Evolutionary conservation across 495 filamentous ascomycete species (phyloP).

Genomic region (Daldinia concentrica): DNA sequence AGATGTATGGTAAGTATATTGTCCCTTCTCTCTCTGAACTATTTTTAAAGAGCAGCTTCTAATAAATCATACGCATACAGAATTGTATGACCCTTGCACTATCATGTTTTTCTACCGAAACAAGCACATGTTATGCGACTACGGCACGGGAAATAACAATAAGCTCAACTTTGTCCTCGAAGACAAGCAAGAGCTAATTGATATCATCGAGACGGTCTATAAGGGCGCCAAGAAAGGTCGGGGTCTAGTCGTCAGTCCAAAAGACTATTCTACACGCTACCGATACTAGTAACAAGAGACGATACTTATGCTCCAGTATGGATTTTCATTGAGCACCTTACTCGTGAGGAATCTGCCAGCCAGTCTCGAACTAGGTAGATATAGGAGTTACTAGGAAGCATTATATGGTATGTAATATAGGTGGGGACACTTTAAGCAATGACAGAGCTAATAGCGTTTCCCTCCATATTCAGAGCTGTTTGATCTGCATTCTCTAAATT

Average conservation of each 20-base stretch:
- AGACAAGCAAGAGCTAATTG: slow-evolving; percentile 98
- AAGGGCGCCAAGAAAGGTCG: slow-evolving; percentile 96
- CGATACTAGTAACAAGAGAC: slow-evolving; percentile 65
- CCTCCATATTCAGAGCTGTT: slow-evolving; percentile 4
- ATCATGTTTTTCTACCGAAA: slow-evolving; percentile 97
- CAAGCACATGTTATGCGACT: slow-evolving; percentile 99
- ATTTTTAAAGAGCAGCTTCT: neutral
- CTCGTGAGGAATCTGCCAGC: neutral
- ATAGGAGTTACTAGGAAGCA: slow-evolving; percentile 8
- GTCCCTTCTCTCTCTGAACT: neutral
- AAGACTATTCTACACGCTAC: slow-evolving; percentile 89
- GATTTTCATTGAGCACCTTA: neutral
- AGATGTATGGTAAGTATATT: slow-evolving; percentile 69
- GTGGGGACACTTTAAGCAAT: slow-evolving; percentile 1
- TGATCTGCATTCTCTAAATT: neutral
- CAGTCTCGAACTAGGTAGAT: neutral
- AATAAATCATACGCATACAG: slow-evolving; percentile 44
- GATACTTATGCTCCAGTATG: neutral
- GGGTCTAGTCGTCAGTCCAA: slow-evolving; percentile 94
- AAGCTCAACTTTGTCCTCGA: slow-evolving; percentile 92
- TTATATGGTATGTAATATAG: slow-evolving; percentile 22
- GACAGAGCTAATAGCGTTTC: slow-evolving; percentile 21
- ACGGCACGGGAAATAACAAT: slow-evolving; percentile 98
- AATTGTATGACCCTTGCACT: slow-evolving; percentile 76
- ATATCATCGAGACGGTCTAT: slow-evolving; percentile 98